phyloP scores from a whole-genome alignment of 352 stramenopile genomes.

The Phytophthora meadii region DNA sequence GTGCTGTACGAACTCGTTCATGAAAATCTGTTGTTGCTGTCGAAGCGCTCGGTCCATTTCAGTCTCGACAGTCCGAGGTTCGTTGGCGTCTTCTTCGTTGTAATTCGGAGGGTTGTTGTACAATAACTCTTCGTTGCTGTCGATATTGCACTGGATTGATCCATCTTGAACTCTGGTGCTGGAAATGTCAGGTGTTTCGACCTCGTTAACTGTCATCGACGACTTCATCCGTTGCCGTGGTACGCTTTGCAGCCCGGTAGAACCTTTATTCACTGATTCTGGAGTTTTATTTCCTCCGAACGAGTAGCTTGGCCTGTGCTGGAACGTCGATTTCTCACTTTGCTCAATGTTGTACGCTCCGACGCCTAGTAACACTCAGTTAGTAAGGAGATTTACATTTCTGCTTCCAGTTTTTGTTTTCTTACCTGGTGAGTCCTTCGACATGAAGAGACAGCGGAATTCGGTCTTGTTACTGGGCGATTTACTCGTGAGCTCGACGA shows the following conservation, averaged over 20 bases:
- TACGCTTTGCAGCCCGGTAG: conserved; percentile 4
- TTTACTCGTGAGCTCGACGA: conserved; percentile 28
- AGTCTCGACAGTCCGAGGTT: conserved; percentile 15
- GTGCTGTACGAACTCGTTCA: conserved; percentile 62
- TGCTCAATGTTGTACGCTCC: conserved; percentile 57
- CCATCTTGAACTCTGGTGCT: no score
- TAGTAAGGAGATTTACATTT: background rate
- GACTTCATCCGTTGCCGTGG: conserved; percentile 31
- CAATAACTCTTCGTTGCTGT: background rate
- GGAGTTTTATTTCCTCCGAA: conserved; percentile 31
- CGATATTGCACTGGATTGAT: background rate
- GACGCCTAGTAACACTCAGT: conserved; percentile 36
- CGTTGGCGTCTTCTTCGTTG: conserved; percentile 18
- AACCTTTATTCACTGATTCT: background rate
- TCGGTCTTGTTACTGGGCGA: conserved; percentile 22
- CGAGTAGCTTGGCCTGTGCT: conserved; percentile 43
- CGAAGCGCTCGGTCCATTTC: conserved; percentile 43
- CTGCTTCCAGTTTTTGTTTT: background rate
- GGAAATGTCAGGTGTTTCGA: background rate
- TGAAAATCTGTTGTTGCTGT: conserved; percentile 60
- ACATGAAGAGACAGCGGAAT: conserved; percentile 26
- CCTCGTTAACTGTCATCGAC: conserved; percentile 13
- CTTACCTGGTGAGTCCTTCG: conserved; percentile 27
- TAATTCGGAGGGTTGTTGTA: conserved; percentile 13
- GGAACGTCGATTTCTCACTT: conserved; percentile 55